Evolutionary conservation across 2,329 filamentous ascomycete genomes (phyloP).

Genomic region (Cladosporium cucumerinum): DNA sequence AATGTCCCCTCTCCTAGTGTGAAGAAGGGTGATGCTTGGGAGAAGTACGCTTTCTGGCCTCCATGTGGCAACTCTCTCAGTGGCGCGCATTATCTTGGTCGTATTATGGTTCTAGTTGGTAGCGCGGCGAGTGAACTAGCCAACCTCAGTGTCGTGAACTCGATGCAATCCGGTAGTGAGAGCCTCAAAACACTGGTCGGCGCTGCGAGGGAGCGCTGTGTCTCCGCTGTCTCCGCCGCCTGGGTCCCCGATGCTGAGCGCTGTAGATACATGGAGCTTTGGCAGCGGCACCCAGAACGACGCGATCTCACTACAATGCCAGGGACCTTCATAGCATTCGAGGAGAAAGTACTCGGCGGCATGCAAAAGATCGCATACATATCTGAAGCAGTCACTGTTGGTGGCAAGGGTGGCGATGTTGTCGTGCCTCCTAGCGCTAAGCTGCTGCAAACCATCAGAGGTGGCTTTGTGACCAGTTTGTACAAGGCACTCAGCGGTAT

Average conservation of each 20-base stretch:
- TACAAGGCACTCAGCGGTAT: conserved; percentile 94
- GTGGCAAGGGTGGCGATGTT: conserved; percentile 70
- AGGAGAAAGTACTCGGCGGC: conserved; percentile 73
- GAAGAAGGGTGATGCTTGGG: conserved; percentile 76
- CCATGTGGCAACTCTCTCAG: conserved; percentile 88
- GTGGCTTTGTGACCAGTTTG: conserved; percentile 87
- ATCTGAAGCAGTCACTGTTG: conserved; percentile 73
- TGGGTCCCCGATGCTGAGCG: conserved; percentile 95
- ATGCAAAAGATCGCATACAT: conserved; percentile 97
- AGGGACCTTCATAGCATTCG: conserved; percentile 77
- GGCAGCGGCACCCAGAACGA: conserved; percentile 77
- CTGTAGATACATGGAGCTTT: conserved; percentile 89
- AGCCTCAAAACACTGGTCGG: conserved; percentile 72
- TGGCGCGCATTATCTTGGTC: conserved; percentile 84
- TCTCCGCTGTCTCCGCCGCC: conserved; percentile 78
- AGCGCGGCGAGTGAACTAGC: conserved; percentile 84
- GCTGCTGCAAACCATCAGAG: conserved; percentile 82
- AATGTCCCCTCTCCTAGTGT: conserved; percentile 72
- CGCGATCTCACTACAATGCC: conserved; percentile 92
- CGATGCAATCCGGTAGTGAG: conserved; percentile 52
- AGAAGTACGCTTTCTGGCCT: conserved; percentile 94
- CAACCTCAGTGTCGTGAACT: conserved; percentile 62
- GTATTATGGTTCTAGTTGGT: conserved; percentile 78
- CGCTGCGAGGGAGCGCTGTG: conserved; percentile 76
- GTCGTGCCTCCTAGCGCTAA: conserved; percentile 82